These are phyloP conservation scores for Agroathelia rolfsii DNA, from an alignment of 1,284 basidiomycete species.

Conservation along the genomic window DNA sequence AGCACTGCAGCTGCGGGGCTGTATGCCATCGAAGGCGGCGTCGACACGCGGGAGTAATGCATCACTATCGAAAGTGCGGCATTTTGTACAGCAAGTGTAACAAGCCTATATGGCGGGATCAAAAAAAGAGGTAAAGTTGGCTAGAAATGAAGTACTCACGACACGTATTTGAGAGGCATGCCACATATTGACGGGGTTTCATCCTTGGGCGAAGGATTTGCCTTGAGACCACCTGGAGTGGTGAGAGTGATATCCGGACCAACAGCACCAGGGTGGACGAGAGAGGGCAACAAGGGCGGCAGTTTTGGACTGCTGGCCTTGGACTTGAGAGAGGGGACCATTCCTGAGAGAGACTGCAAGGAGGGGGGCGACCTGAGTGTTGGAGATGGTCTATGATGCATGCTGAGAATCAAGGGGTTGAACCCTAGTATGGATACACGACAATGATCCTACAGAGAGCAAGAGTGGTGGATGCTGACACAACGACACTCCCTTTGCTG, in stretches of 20 bases:
- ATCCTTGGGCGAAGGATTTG: conserved; percentile 13
- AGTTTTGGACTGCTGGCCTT: conserved; percentile 26
- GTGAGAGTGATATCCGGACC: conserved; percentile 17
- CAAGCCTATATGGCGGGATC: conserved; percentile 42
- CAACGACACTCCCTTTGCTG: too few relatives aligned
- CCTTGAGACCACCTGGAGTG: conserved; percentile 11
- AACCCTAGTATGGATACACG: too few relatives aligned
- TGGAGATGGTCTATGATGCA: conserved; percentile 30
- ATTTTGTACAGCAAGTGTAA: conserved; percentile 94
- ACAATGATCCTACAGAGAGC: too few relatives aligned
- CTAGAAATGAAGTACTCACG: conserved; percentile 33
- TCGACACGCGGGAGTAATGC: conserved; percentile 90
- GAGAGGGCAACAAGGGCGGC: conserved; percentile 30
- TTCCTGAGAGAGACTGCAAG: conserved; percentile 15
- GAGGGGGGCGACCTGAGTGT: conserved; percentile 25
- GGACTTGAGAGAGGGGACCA: too few relatives aligned
- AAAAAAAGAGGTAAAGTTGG: background rate
- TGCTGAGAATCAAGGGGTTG: too few relatives aligned
- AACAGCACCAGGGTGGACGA: conserved; percentile 22
- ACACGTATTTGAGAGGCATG: conserved; percentile 51
- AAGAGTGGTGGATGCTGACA: too few relatives aligned
- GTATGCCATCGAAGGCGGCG: conserved; percentile 66
- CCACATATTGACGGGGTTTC: conserved; percentile 35
- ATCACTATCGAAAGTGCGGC: conserved; percentile 92
- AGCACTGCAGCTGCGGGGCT: conserved; percentile 91